phyloP scores from a whole-genome alignment of 495 filamentous ascomycete genomes.

The Pyrenula massariospora region DNA sequence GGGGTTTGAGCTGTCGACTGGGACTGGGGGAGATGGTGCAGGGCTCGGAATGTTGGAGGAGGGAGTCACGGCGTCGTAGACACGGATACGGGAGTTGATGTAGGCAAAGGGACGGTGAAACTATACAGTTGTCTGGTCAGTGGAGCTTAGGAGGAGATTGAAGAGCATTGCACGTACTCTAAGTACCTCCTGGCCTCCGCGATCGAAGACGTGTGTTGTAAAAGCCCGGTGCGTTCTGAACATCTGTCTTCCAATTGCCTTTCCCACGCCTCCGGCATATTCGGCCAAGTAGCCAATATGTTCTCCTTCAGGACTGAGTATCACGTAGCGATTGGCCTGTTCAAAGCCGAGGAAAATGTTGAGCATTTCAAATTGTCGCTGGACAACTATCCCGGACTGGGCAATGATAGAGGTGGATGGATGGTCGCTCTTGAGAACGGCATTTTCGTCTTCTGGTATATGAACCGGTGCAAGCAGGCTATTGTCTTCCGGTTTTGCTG shows the following conservation, averaged over 20 bases:
- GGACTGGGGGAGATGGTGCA: conserved; percentile 12
- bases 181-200: conserved; percentile 50
- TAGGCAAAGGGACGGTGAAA: conserved; percentile 61
- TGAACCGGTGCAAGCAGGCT: conserved; percentile 40
- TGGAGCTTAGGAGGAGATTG: background rate
- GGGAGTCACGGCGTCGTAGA: conserved; percentile 39
- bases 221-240: conserved; percentile 57
- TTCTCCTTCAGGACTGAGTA: conserved; percentile 57
- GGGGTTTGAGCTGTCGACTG: conserved; percentile 7
- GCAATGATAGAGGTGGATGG: conserved; percentile 46
- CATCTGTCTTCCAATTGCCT: conserved; percentile 48
- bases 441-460: conserved; percentile 51
- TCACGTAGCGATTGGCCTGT: conserved; percentile 62
- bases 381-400: conserved; percentile 53
- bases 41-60: conserved; percentile 32
- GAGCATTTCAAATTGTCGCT: conserved; percentile 58
- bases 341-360: conserved; percentile 63
- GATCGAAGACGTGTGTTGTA: conserved; percentile 60
- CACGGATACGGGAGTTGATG: conserved; percentile 52
- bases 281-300: conserved; percentile 63
- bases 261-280: conserved; percentile 48
- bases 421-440: conserved; percentile 47
- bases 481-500: conserved; percentile 22
- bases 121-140: conserved; percentile 12
- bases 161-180: conserved; percentile 27